Percentiles rank a stretch among this genome's conserved stretches.
These are phyloP conservation scores for Saccharomyces pastorianus DNA, from an alignment of 1,139 yeast species.

Conservation along the genomic window DNA sequence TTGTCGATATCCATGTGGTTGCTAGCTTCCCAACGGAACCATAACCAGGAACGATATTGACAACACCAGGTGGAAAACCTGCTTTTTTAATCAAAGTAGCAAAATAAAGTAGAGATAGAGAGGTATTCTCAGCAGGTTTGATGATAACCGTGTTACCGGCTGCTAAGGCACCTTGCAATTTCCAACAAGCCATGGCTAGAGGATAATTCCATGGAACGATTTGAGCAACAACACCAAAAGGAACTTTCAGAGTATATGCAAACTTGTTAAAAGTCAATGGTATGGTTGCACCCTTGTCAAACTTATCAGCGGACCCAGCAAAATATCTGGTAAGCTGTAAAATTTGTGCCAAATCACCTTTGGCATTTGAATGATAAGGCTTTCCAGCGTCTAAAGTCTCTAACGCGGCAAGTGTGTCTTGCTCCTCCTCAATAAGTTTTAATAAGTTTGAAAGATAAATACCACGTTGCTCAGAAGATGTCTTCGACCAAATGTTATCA, in stretches of 20 bases:
- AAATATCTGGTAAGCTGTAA: slow-evolving; percentile 56
- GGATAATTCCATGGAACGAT: slow-evolving; percentile 76
- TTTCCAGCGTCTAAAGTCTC: slow-evolving; percentile 65
- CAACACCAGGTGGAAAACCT: slow-evolving; percentile 68
- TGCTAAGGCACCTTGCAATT: slow-evolving; percentile 60
- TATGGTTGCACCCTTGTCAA: slow-evolving; percentile 60
- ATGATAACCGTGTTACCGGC: slow-evolving; percentile 62
- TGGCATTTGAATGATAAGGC: slow-evolving; percentile 45
- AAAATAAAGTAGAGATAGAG: slow-evolving; percentile 49
- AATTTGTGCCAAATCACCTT: slow-evolving; percentile 55
- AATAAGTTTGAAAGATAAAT: slow-evolving; percentile 44
- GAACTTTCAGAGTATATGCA: slow-evolving; percentile 75
- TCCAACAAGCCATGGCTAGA: slow-evolving; percentile 63
- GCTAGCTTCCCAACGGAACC: slow-evolving; percentile 59
- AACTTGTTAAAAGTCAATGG: slow-evolving; percentile 56
- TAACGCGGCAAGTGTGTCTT: slow-evolving; percentile 44
- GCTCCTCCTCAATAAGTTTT: slow-evolving; percentile 31
- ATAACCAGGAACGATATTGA: slow-evolving; percentile 51
- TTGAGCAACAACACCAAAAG: slow-evolving; percentile 72
- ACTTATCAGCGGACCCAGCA: slow-evolving; percentile 87
- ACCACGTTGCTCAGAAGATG: slow-evolving; percentile 43
- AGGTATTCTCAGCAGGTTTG: slow-evolving; percentile 63
- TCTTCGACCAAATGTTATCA: slow-evolving; percentile 42
- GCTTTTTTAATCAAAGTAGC: slow-evolving; percentile 51
- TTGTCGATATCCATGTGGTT: slow-evolving; percentile 50